Conservation (phyloP, 2,329 filamentous ascomycete species). For the Colletotrichum higginsianum region DNA sequence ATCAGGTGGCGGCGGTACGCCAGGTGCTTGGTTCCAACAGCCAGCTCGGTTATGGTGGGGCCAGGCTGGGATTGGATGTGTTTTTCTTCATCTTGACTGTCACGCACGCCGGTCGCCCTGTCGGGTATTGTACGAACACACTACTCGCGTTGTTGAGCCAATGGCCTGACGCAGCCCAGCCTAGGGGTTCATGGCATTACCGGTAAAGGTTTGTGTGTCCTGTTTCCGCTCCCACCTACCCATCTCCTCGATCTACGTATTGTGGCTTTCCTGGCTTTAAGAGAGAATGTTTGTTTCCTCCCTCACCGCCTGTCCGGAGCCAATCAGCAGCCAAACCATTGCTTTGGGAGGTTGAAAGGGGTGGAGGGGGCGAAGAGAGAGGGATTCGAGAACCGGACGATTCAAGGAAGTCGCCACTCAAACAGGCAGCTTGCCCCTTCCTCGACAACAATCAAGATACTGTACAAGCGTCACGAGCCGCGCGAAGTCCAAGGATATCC, state of each 20-base stretch:
- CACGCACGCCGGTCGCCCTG: slow-evolving; percentile 2
- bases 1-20: slow-evolving; percentile 36
- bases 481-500: slow-evolving; percentile 16
- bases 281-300: slow-evolving; percentile 17
- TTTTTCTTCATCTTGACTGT: slow-evolving; percentile 3
- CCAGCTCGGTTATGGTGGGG: slow-evolving; percentile 5
- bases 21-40: background rate
- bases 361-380: background rate
- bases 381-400: background rate
- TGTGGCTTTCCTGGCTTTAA: slow-evolving; percentile 25
- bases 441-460: slow-evolving; percentile 4
- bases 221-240: background rate
- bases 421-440: slow-evolving; percentile 11
- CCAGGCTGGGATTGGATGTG: background rate
- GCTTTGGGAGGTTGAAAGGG: slow-evolving; percentile 15
- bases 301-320: slow-evolving; percentile 24
- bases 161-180: slow-evolving; percentile 11
- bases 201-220: slow-evolving; percentile 11
- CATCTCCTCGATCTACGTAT: slow-evolving; percentile 14
- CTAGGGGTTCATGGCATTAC: slow-evolving; percentile 9
- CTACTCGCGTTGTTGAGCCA: background rate
- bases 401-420: background rate
- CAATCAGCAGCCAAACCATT: slow-evolving; percentile 29
- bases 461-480: background rate
- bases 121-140: slow-evolving; percentile 4